Base-by-base conservation (phyloP, 805 yeast species). In the Zygosaccharomyces lentus region DNA sequence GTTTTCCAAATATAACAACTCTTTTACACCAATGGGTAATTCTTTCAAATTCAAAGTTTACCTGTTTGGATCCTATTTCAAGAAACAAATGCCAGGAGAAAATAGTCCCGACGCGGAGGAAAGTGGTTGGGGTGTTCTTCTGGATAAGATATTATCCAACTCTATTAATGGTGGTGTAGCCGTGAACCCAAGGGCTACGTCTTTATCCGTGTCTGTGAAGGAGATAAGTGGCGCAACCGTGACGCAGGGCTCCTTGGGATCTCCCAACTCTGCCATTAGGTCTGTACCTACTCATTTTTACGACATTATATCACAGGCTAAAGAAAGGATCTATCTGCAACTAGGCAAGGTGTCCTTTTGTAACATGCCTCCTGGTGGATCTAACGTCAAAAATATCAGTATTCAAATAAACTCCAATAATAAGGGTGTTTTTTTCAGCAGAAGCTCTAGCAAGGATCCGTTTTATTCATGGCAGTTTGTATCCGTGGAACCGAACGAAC, bases 61-160 rank as follows among this genome's bases (percentile, higher is more conserved):
- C 56, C 67, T 88, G 56, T 88, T 76, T 59, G 84, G 91, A 1
- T 82, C 93, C 0, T 82, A 75, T 55, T 75, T 81, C 50, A 45
- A 24, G 16, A 61, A 57, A 25, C 51, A 52, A 17, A 66, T 56
- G 36, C 62, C 62, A 27, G 71, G 68, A 34, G 56, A 65, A 51
- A 34, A 60, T 49, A 66, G 63, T 54, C 66, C 74, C 54, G 49
- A 58, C 49, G 70, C 68, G 57, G 46, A 13, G n/a, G 60, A 47
- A 59, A 75, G 78, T 49, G 96, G 96, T 41, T 88, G 96, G 96
- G 96, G 96, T 67, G 90, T 84, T 51, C 67, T 86, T 41, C 77
- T 84, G 17, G 88, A 87, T 56, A 72, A 95, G 56, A 84, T 88
- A 49, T 82, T 88, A 52, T 63, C 77, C 12, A 93, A 95, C 21